These are phyloP conservation scores for Paramecium tetraurelia DNA, from an alignment of 73 alveolate genomes.

Conservation along the genomic window DNA sequence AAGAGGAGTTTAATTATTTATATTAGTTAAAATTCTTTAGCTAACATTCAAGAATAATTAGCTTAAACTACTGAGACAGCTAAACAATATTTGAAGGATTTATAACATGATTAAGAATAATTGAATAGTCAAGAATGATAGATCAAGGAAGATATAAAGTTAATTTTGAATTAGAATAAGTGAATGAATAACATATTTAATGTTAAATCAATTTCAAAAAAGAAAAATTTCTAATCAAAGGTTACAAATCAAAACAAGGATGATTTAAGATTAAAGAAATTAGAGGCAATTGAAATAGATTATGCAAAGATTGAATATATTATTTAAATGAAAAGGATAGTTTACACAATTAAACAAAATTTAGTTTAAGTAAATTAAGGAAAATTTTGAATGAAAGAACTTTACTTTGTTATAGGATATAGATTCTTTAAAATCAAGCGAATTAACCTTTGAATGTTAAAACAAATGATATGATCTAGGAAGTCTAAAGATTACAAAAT, in stretches of 20 bases:
- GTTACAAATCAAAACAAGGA: neutral
- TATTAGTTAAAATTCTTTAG: neutral
- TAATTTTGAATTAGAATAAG: neutral
- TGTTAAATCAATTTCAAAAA: neutral
- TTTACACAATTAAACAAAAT: neutral
- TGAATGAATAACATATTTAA: neutral
- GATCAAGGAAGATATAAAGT: neutral
- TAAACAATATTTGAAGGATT: neutral
- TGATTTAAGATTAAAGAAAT: neutral
- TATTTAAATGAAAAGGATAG: neutral
- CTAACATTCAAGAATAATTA: neutral
- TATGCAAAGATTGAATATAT: neutral
- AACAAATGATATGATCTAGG: neutral
- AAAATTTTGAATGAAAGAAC: neutral
- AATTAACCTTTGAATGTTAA: neutral
- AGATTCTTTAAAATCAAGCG: neutral
- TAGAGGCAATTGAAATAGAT: slow-evolving; percentile 17
- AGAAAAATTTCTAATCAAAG: neutral
- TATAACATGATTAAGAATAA: neutral
- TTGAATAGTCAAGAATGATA: neutral
- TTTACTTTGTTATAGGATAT: neutral
- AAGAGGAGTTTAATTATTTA: neutral
- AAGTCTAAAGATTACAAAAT: slow-evolving; percentile 2
- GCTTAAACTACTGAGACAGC: neutral
- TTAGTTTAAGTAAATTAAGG: neutral